A percentile compares a stretch with the other conserved stretches of the same genome.
Evolutionary conservation across 2,329 filamentous ascomycete genomes (phyloP).

Genomic region (Stagonosporopsis chrysanthemi): DNA sequence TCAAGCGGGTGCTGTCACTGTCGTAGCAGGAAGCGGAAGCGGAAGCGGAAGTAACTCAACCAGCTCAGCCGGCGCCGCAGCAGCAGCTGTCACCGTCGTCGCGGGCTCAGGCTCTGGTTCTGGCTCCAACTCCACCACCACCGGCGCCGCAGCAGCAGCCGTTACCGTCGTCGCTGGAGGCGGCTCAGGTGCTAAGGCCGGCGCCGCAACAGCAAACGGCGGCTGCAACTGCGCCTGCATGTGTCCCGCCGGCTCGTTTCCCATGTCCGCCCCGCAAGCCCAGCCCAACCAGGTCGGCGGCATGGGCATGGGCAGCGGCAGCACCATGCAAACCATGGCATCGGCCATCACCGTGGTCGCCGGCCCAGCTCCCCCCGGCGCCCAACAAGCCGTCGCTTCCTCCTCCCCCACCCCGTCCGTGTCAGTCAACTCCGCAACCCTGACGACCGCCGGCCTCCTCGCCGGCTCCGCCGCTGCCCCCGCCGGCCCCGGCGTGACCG

Average conservation of each 20-base stretch:
- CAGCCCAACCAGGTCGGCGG: conserved; percentile 39
- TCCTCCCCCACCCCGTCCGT: conserved; percentile 21
- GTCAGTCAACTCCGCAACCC: conserved; percentile 32
- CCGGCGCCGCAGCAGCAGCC: conserved; percentile 16
- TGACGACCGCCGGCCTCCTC: conserved; percentile 29
- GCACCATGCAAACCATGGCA: conserved; percentile 37
- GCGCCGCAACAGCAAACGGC: conserved; percentile 23
- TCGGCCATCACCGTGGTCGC: conserved; percentile 34
- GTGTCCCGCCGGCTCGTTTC: conserved; percentile 42
- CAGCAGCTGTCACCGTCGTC: conserved; percentile 28
- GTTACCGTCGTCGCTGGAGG: conserved; percentile 37
- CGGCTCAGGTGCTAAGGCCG: conserved; percentile 11
- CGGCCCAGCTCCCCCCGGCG: conserved; percentile 22
- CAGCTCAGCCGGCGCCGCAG: conserved; percentile 14
- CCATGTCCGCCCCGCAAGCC: conserved; percentile 38
- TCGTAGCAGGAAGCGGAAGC: conserved; percentile 19
- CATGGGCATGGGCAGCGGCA: conserved; percentile 30
- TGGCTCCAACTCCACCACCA: conserved; percentile 19
- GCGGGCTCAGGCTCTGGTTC: conserved; percentile 30
- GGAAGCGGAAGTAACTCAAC: conserved; percentile 14
- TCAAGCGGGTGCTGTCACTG: conserved; percentile 19
- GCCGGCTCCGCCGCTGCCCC: conserved; percentile 26
- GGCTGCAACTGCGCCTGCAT: conserved; percentile 42
- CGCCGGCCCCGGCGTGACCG: conserved; percentile 27
- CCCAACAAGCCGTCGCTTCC: conserved; percentile 17